Base-by-base conservation (phyloP, 1,284 basidiomycete genomes). In the Sutorius eximius region DNA sequence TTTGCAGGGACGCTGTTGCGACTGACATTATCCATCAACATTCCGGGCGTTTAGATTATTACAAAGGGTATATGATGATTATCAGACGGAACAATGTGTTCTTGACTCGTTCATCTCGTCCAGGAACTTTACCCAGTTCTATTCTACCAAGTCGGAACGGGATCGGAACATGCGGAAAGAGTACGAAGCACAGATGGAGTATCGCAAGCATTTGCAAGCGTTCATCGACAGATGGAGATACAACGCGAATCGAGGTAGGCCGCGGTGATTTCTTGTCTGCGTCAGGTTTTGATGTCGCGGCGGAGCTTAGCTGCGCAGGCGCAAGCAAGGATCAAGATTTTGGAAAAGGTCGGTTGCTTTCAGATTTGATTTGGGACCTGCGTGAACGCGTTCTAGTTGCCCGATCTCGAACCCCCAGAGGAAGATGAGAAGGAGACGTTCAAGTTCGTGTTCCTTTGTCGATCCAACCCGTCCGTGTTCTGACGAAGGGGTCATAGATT, bases 61-160 rank as follows among this genome's bases (percentile, higher is more conserved):
- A 91, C 73, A 92, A 92, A 74, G 90, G 89, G 88, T 89, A 65
- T 46, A 71, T 58, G 24, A 32, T n/a, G 11, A 5, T 8, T 33
- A 33, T 33, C 20, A 18, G 20, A 36, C n/a, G 36, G 50, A 47
- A 43, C 22, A 36, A 0, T 24, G 34, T 30, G 3, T 22, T 20
- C 15, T 37, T 48, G 33, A 48, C n/a, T 51, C 30, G 33, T 38
- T 43, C 37, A n/a, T 51, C 52, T n/a, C 22, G 61, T 74, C 66
- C 74, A 96, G 95, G 63, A 98, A 99, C 77, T 99, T 99, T 74
- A 88, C 91, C 1, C 94, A 98, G 69, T 99, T 99, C 82, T 98
- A 99, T 72, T 95, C 96, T 4, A 99, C 97, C 24, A 96, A 98
- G 73, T 92, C 90, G 11, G 97, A 99, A 70, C 88, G 97, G 30